A percentile compares a stretch with the other conserved stretches of the same genome.
phyloP scores from a whole-genome alignment of 2,329 filamentous ascomycete species.

The Arthrobotrys sinensis region DNA sequence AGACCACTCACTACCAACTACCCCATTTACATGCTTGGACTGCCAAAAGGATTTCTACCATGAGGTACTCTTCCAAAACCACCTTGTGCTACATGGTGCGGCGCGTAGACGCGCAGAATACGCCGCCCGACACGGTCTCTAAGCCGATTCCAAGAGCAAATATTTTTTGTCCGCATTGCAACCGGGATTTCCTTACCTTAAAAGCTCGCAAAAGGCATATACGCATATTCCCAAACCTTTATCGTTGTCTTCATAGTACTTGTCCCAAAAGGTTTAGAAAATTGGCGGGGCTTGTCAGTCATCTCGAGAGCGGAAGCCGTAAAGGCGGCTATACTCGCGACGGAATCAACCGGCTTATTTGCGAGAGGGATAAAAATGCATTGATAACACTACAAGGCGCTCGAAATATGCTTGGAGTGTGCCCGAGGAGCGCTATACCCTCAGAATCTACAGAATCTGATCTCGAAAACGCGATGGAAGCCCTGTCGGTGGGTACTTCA shows the following conservation, averaged over 20 bases:
- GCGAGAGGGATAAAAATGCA: neutral
- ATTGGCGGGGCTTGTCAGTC: neutral
- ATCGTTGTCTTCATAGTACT: neutral
- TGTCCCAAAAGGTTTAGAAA: neutral
- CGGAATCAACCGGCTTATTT: slow-evolving; percentile 5
- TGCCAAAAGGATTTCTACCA: slow-evolving; percentile 15
- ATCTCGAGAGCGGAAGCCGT: slow-evolving; percentile 9
- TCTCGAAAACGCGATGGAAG: neutral
- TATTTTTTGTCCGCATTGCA: neutral
- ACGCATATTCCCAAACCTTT: neutral
- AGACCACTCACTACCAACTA: neutral
- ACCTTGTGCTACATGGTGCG: neutral
- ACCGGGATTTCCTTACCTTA: neutral
- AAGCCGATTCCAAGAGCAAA: neutral
- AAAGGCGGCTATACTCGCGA: neutral
- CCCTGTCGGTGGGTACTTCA: neutral
- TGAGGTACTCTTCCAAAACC: neutral
- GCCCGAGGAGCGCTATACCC: neutral
- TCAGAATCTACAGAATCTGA: neutral
- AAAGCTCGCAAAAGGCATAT: neutral
- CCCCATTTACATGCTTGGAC: slow-evolving; percentile 21
- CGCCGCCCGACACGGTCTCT: too few species aligned
- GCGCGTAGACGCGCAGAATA: too few species aligned
- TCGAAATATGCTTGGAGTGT: neutral
- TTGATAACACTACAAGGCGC: neutral